phyloP scores from a whole-genome alignment of 495 filamentous ascomycete species.

The Aspergillus asperescens region DNA sequence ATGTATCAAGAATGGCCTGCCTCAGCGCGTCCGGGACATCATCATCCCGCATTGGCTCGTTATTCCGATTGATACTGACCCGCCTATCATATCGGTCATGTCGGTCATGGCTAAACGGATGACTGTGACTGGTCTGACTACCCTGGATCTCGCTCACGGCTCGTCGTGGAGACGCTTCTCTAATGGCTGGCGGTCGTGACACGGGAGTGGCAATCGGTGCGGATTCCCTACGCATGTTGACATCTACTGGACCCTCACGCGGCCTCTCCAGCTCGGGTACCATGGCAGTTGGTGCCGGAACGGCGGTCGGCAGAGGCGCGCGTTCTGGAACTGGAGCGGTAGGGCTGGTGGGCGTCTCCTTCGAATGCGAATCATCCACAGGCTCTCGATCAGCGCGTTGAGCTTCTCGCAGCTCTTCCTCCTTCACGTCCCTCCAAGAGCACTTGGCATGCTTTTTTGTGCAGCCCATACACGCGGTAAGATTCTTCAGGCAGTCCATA shows the following conservation, averaged over 20 bases:
- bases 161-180: constrained; percentile 34
- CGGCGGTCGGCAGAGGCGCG: constrained; percentile 14
- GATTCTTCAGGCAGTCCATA: constrained; percentile 77
- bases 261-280: constrained; percentile 9
- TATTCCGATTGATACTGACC: constrained; percentile 15
- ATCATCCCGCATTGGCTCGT: constrained; percentile 26
- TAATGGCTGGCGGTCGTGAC: constrained; percentile 13
- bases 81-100: constrained; percentile 23
- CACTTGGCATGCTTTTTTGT: constrained; percentile 87
- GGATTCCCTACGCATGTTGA: constrained; percentile 30
- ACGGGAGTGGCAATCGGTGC: constrained; percentile 24
- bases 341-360: constrained; percentile 11
- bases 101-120: not conserved
- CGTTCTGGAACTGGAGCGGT: constrained; percentile 5
- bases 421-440: constrained; percentile 69
- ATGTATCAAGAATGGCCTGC: constrained; percentile 44
- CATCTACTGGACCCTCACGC: constrained; percentile 9
- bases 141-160: constrained; percentile 41
- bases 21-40: constrained; percentile 43
- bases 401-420: constrained; percentile 55
- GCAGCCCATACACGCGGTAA: constrained; percentile 80
- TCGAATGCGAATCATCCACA: constrained; percentile 19
- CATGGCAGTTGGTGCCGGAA: not conserved
- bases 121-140: constrained; percentile 22
- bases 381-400: constrained; percentile 21